A percentile compares a stretch with the other conserved stretches of the same genome.
Evolutionary conservation across 1,139 yeast species (phyloP).

Genomic region (Lodderomyces pseudojiufengensis): DNA sequence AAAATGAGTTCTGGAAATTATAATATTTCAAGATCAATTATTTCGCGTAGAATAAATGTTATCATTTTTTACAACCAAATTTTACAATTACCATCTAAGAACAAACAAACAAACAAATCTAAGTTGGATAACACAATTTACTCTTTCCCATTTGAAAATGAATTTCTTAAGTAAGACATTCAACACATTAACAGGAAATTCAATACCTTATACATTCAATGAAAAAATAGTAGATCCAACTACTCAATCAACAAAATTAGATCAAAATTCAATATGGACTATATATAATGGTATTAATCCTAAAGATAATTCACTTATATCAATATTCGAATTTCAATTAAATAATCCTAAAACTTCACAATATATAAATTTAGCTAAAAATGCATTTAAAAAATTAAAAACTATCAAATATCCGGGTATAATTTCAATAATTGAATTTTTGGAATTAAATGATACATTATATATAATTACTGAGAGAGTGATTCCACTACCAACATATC

Average conservation of each 20-base stretch:
- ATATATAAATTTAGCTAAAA: constrained; percentile 45
- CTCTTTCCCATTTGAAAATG: constrained; percentile 28
- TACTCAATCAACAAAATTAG: constrained; percentile 7
- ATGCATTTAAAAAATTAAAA: constrained; percentile 63
- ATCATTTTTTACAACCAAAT: not conserved
- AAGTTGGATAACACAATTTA: not conserved
- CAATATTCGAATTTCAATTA: constrained; percentile 64
- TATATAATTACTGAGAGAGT: constrained; percentile 78
- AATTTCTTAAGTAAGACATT: constrained; percentile 59
- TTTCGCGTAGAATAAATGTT: not conserved
- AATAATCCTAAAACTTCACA: constrained; percentile 35
- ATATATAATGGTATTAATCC: constrained; percentile 47
- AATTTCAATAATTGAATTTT: constrained; percentile 62
- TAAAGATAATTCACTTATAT: constrained; percentile 35
- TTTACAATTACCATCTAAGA: too few species aligned
- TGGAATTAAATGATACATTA: constrained; percentile 59
- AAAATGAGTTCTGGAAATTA: too few species aligned
- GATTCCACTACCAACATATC: constrained; percentile 48
- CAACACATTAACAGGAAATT: constrained; percentile 48
- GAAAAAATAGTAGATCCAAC: constrained; percentile 34
- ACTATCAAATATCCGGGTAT: constrained; percentile 77
- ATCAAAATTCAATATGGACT: constrained; percentile 42
- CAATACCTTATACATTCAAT: constrained; percentile 56
- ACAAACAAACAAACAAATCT: too few species aligned
- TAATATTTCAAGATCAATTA: too few species aligned